These are phyloP conservation scores for Polytolypa hystricis DNA, from an alignment of 2,329 filamentous ascomycete species.

Conservation along the genomic window DNA sequence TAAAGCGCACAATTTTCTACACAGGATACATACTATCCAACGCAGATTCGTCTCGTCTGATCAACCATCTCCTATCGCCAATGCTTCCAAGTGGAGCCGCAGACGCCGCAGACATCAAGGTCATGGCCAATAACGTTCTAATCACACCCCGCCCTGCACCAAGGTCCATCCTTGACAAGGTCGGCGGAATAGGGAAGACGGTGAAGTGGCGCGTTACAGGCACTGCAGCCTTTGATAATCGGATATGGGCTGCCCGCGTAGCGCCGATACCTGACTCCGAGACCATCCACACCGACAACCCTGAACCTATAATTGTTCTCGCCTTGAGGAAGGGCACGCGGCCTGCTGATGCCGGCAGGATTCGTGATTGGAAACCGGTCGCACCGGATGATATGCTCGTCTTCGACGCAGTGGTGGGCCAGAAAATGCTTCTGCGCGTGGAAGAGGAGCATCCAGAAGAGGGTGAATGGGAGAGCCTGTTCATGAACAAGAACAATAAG, in stretches of 20 bases:
- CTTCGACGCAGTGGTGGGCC: conserved; percentile 74
- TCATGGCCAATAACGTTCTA: conserved; percentile 80
- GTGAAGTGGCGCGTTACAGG: conserved; percentile 76
- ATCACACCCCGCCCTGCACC: conserved; percentile 72
- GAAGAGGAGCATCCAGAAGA: conserved; percentile 58
- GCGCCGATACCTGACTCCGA: conserved; percentile 58
- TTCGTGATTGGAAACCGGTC: conserved; percentile 73
- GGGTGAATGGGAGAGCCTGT: conserved; percentile 51
- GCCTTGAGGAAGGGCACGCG: conserved; percentile 65
- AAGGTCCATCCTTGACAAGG: conserved; percentile 61
- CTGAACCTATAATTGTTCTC: conserved; percentile 67
- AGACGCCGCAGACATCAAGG: conserved; percentile 59
- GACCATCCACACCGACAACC: conserved; percentile 67
- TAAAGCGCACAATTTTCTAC: conserved; percentile 82
- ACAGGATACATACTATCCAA: conserved; percentile 78
- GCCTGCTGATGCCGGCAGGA: conserved; percentile 68
- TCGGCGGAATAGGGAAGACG: conserved; percentile 76
- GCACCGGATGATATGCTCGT: conserved; percentile 57
- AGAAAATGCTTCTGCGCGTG: conserved; percentile 73
- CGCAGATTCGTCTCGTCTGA: conserved; percentile 60
- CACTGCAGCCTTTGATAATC: conserved; percentile 62
- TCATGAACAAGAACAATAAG: conserved; percentile 50
- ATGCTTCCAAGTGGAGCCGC: conserved; percentile 50
- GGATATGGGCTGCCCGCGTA: conserved; percentile 76
- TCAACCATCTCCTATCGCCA: conserved; percentile 48